Evolutionary conservation across 108 stramenopile species (phyloP), one percentile per base, ranked within the genome.

Genomic region (Licmophora abbreviata): DNA sequence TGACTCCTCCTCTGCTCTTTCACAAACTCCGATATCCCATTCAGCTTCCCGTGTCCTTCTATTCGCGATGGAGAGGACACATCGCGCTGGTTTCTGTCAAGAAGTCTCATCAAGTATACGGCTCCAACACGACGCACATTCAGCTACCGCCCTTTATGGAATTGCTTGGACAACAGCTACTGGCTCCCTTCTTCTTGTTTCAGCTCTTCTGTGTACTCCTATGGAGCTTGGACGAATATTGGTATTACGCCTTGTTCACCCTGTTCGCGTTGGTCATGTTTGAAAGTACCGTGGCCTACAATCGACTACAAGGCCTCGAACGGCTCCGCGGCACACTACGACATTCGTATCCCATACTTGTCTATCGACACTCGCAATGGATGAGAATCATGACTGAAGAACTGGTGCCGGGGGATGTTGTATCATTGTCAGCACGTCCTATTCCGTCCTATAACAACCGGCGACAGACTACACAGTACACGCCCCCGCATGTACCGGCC

Each of bases 171-270:
- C 88, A 95, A 56, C 96, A 99, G 61, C 57, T 90, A 10, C 55
- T 95, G 3, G 90, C 93, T 22, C 98, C 98, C 1, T 95, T 99
- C 51, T 97, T 97, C 54, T 63, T 97, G 5, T 99, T 99, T 59
- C 98, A 99, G 76, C 67, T 97, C n/a, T 66, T 99, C 9, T 99
- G 98, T 67, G 93, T 97, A 35, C 17, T 82, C 15, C 65, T 99
- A 34, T 99, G 98, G 98, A 70, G 70, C 48, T 61, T 99, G 29
- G 98, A 99, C 71, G 98, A 97, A 53, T 99, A 97, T 73, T 97
- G 96, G 98, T 92, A 93, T 68, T 97, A 97, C 65, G 74, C 88
- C 0, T 49, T 95, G n/a, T 96, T 95, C 61, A 98, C 97, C 10
- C 71, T 98, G 5, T 52, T 80, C 31, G 88, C 92, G 47, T 68